These are phyloP conservation scores for Xylaria sp. DNA, from an alignment of 2,329 filamentous ascomycete species.

Conservation along the genomic window DNA sequence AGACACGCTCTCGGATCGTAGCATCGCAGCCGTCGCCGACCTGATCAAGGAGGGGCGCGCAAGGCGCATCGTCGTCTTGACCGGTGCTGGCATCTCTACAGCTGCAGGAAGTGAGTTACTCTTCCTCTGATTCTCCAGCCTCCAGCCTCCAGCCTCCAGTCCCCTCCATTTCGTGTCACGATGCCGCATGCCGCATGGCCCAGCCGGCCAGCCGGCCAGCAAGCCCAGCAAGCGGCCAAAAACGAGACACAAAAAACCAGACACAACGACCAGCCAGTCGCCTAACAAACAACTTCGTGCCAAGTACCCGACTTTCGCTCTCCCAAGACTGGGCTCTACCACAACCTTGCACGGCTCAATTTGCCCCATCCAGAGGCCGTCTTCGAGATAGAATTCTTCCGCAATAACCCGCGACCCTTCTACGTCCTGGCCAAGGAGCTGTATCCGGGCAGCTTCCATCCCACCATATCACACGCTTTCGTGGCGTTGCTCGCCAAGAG, in stretches of 20 bases:
- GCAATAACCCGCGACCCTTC: conserved; percentile 85
- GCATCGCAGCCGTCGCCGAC: conserved; percentile 79
- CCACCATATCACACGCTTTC: conserved; percentile 91
- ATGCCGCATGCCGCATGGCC: too few relatives aligned
- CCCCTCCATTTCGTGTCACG: neutral
- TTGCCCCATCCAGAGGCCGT: conserved; percentile 92
- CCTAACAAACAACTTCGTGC: conserved; percentile 10
- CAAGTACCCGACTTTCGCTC: conserved; percentile 93
- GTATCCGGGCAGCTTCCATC: conserved; percentile 88
- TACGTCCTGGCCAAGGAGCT: conserved; percentile 92
- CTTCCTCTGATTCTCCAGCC: neutral
- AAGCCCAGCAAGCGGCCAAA: too few relatives aligned
- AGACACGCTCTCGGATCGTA: conserved; percentile 73
- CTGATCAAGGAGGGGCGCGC: conserved; percentile 78
- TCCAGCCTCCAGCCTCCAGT: neutral
- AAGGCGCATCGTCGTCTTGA: conserved; percentile 84
- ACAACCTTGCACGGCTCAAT: conserved; percentile 86
- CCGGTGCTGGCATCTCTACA: conserved; percentile 89
- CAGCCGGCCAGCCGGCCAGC: too few relatives aligned
- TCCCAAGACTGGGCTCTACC: conserved; percentile 91
- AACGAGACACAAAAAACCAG: too few relatives aligned
- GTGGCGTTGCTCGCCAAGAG: conserved; percentile 84
- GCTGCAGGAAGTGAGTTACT: conserved; percentile 67
- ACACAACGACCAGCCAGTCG: neutral
- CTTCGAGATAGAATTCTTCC: conserved; percentile 93